phyloP scores from a whole-genome alignment of 768 basidiomycete genomes.

The Tylopilus intermedius region DNA sequence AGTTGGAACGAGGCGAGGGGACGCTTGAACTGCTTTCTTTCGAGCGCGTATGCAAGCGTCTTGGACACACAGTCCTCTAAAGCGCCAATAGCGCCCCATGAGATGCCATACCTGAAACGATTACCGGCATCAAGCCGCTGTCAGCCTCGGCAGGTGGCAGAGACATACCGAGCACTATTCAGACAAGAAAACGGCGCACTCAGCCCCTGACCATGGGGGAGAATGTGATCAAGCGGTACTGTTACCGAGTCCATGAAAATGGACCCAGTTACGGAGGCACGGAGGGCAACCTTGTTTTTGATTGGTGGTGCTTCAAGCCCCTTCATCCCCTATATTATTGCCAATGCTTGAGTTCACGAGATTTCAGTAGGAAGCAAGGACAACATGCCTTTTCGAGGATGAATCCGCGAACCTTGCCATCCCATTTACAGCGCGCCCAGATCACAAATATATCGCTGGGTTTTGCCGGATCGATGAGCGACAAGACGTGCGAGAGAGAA shows the following conservation, averaged over 20 bases:
- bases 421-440: conserved; percentile 96
- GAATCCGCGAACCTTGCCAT: conserved; percentile 85
- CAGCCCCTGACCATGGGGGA: conserved; percentile 75
- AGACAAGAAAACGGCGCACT: conserved; percentile 87
- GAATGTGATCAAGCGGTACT: conserved; percentile 67
- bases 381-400: conserved; percentile 73
- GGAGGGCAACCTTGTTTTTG: conserved; percentile 89
- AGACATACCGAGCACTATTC: conserved; percentile 69
- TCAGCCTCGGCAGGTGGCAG: neutral
- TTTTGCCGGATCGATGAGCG: conserved; percentile 9
- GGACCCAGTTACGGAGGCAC: conserved; percentile 78
- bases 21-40: conserved; percentile 84
- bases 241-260: conserved; percentile 89
- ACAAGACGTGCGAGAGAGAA: neutral
- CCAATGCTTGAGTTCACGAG: neutral
- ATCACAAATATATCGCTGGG: conserved; percentile 81
- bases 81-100: conserved; percentile 95
- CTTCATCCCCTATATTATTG: conserved; percentile 56
- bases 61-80: conserved; percentile 84
- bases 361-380: neutral
- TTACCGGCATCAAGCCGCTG: neutral
- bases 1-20: conserved; percentile 94
- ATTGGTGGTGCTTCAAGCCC: conserved; percentile 84
- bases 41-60: conserved; percentile 79
- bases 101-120: conserved; percentile 65